Conservation (phyloP, 2,329 filamentous ascomycete species). For the Gremmenia infestans region DNA sequence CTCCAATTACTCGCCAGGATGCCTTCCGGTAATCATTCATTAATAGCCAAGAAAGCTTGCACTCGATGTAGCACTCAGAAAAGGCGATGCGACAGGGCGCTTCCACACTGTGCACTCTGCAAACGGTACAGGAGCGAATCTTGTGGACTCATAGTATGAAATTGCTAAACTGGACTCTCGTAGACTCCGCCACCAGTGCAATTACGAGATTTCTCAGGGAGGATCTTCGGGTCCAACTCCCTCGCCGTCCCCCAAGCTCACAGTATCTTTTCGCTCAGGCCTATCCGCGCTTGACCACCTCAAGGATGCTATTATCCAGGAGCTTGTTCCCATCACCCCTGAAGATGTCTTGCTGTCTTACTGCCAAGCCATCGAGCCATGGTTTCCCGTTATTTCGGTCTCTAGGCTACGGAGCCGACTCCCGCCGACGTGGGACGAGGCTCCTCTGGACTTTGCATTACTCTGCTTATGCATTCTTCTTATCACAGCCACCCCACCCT, state of each 20-base stretch:
- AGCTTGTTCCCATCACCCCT: constrained; percentile 5
- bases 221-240: constrained; percentile 13
- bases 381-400: constrained; percentile 17
- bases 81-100: constrained; percentile 17
- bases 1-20: constrained; percentile 6
- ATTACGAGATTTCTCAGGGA: constrained; percentile 7
- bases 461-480: constrained; percentile 16
- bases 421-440: constrained; percentile 14
- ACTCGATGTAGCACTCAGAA: constrained; percentile 19
- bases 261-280: constrained; percentile 3
- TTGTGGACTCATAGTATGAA: background rate
- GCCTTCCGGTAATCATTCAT: constrained; percentile 3
- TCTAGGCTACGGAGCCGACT: constrained; percentile 10
- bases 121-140: constrained; percentile 9
- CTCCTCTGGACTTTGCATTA: constrained; percentile 11
- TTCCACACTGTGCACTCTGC: constrained; percentile 18
- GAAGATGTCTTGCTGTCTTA: constrained; percentile 11
- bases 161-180: constrained; percentile 9
- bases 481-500: constrained; percentile 8
- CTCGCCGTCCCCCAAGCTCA: constrained; percentile 6
- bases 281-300: constrained; percentile 8
- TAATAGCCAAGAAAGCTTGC: constrained; percentile 16
- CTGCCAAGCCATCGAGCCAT: constrained; percentile 11
- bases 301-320: constrained; percentile 14
- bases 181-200: constrained; percentile 15